Evolutionary conservation across 352 stramenopile species (phyloP), one percentile per base, ranked within the genome.

Genomic region (Pythium graminicola): DNA sequence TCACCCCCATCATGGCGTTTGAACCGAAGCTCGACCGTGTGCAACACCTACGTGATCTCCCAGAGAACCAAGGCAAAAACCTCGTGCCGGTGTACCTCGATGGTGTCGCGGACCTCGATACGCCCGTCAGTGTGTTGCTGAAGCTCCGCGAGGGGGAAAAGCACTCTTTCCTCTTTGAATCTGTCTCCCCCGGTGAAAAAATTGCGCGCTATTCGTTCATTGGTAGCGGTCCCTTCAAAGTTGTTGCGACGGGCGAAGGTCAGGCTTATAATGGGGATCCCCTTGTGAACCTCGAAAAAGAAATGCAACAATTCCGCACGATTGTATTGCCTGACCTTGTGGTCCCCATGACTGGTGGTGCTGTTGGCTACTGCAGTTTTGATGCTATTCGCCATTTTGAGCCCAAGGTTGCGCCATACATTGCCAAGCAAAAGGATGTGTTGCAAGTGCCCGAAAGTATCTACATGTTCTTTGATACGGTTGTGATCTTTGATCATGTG

Each of bases 181-280:
- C 79, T 16, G 79, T 95, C 33, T 75, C 78, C 3, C 83, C 81
- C 0, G 85, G 83, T 46, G 85, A 95, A 62, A 86, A 89, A 55
- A 91, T 93, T 49, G 81, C 78, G 60, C 85, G 85, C 33, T 95
- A 91, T 58, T 93, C 81, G 60, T 93, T 95, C 69, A 93, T 95
- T 57, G 85, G 85, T 43, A 89, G 78, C 22, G 76, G 76, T 0
- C 85, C 85, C 28, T 65, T 92, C 32, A 90, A 93, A 57, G 72
- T 91, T 9, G 49, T 94, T 23, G 46, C 69, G 8, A 91, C 81
- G 11, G 85, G 85, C 41, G 64, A 75, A 27, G 75, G 76, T 6
- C 56, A 82, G 24, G 67, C 62, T 47, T 75, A 74, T 48, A 41
- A 78, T 42, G 81, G 79, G 24, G 83, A 95, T 54, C 85, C 85